These are phyloP conservation scores for Cryoendolithus antarcticus DNA, from an alignment of 2,329 filamentous ascomycete genomes.

Conservation along the genomic window DNA sequence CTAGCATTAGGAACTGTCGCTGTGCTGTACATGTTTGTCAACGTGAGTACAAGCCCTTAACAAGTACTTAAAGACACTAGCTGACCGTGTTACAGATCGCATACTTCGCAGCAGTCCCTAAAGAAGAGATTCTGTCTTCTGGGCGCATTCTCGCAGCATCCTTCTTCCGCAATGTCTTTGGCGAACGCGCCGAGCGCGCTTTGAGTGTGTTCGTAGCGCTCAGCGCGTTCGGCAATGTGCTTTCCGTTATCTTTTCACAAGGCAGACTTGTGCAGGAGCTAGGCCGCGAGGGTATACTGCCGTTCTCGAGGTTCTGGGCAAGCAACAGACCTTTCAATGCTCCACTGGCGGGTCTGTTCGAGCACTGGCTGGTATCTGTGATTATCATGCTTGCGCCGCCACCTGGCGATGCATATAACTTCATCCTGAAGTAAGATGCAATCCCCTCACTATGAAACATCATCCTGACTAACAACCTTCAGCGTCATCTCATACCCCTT, in stretches of 20 bases:
- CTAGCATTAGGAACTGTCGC: conserved; percentile 47
- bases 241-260: conserved; percentile 57
- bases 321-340: conserved; percentile 53
- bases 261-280: conserved; percentile 55
- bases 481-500: conserved; percentile 54
- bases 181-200: conserved; percentile 41
- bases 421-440: conserved; percentile 21
- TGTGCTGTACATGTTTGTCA: conserved; percentile 53
- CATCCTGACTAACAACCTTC: neutral
- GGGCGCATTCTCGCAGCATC: conserved; percentile 44
- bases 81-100: conserved; percentile 22
- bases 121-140: conserved; percentile 41
- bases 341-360: conserved; percentile 47
- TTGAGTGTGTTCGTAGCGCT: conserved; percentile 55
- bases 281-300: conserved; percentile 53
- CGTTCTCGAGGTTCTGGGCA: conserved; percentile 50
- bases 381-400: conserved; percentile 57
- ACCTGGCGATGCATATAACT: conserved; percentile 55
- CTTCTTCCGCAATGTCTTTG: conserved; percentile 47
- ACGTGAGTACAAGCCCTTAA: conserved; percentile 30
- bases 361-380: conserved; percentile 52
- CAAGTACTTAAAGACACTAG: neutral
- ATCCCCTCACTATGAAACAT: neutral
- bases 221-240: conserved; percentile 55
- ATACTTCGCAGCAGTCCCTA: conserved; percentile 51